These are phyloP conservation scores for Pythium scleroteichum DNA, from an alignment of 352 stramenopile genomes.

Conservation along the genomic window DNA sequence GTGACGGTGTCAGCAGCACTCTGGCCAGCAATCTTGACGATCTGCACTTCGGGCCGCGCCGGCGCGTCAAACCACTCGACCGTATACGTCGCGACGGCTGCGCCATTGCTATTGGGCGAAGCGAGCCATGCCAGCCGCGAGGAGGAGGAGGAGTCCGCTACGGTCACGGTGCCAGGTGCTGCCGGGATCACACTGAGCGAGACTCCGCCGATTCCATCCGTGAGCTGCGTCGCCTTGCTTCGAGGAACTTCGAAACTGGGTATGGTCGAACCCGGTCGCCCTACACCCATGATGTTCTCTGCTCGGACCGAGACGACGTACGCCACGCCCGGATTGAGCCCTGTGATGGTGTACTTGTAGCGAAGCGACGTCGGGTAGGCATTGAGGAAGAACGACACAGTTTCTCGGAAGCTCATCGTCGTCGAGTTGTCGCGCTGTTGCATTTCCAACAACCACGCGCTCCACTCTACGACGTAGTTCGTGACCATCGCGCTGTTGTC, in stretches of 20 bases:
- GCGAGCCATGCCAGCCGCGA: slow-evolving; percentile 63
- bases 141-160: slow-evolving; percentile 38
- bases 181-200: slow-evolving; percentile 52
- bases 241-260: slow-evolving; percentile 63
- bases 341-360: slow-evolving; percentile 71
- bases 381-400: slow-evolving; percentile 44
- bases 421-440: slow-evolving; percentile 34
- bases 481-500: slow-evolving; percentile 84
- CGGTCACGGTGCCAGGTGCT: slow-evolving; percentile 18
- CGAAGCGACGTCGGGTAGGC: slow-evolving; percentile 48
- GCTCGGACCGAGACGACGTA: slow-evolving; percentile 63
- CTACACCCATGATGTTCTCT: slow-evolving; percentile 77
- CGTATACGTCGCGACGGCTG: slow-evolving; percentile 57
- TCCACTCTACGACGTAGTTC: slow-evolving; percentile 90
- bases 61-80: slow-evolving; percentile 73
- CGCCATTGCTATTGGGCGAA: slow-evolving; percentile 41
- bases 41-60: slow-evolving; percentile 58
- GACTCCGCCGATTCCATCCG: slow-evolving; percentile 52
- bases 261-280: slow-evolving; percentile 29
- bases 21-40: slow-evolving; percentile 63
- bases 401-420: slow-evolving; percentile 40
- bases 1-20: slow-evolving; percentile 36
- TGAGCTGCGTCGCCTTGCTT: slow-evolving; percentile 49
- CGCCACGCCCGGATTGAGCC: slow-evolving; percentile 39
- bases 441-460: slow-evolving; percentile 40